These are phyloP conservation scores for Phoma sp. DNA, from an alignment of 2,329 filamentous ascomycete species.

Conservation along the genomic window DNA sequence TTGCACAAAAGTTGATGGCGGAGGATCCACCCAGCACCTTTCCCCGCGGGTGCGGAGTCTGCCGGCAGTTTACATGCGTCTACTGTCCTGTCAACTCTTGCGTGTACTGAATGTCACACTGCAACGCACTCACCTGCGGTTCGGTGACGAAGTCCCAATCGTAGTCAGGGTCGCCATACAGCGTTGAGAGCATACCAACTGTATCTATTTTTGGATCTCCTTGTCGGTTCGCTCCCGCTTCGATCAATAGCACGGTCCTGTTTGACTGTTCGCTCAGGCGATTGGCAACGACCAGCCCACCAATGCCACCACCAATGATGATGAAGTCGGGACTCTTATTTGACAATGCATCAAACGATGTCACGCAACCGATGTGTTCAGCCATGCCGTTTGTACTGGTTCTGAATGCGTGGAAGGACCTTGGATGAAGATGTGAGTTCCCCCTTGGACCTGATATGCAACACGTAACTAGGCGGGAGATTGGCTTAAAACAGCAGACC, in stretches of 20 bases:
- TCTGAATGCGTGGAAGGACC: no score
- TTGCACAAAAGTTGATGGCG: slow-evolving; percentile 26
- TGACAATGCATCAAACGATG: no score
- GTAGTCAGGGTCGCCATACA: slow-evolving; percentile 8
- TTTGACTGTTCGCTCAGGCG: slow-evolving; percentile 20
- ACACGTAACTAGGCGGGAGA: no score
- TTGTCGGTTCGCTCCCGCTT: slow-evolving; percentile 38
- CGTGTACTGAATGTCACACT: no score
- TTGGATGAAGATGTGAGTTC: no score
- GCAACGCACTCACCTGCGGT: slow-evolving; percentile 19
- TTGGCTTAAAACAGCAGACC: no score
- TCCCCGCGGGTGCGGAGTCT: slow-evolving; percentile 31
- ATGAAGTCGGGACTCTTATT: no score
- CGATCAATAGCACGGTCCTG: slow-evolving; percentile 33
- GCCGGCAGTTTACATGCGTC: slow-evolving; percentile 22
- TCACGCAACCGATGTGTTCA: no score
- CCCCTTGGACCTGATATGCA: no score
- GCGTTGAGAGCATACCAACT: slow-evolving; percentile 3
- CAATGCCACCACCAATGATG: slow-evolving; percentile 23
- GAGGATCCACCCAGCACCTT: slow-evolving; percentile 27
- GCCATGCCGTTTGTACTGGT: no score
- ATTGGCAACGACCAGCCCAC: slow-evolving; percentile 15
- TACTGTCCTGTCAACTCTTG: slow-evolving; percentile 43
- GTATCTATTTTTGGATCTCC: slow-evolving; percentile 28
- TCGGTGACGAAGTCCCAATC: slow-evolving; percentile 32